Evolutionary conservation across 2,329 filamentous ascomycete genomes (phyloP).

Genomic region (Penicillium sp.): DNA sequence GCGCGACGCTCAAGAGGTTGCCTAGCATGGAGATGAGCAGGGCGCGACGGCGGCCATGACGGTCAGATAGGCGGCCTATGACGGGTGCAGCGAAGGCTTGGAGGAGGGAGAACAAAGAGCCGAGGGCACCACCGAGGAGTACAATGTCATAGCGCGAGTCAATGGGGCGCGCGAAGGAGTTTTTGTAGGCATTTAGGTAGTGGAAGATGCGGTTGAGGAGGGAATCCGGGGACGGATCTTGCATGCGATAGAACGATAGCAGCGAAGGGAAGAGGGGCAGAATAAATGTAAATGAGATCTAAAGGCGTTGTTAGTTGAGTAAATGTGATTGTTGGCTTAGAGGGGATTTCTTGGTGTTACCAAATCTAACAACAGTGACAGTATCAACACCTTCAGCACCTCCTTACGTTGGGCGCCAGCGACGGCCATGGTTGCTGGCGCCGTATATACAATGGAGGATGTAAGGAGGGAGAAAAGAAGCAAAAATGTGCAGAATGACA

Average conservation of each 20-base stretch:
- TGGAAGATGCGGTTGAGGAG: constrained; percentile 69
- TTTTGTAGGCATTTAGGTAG: constrained; percentile 89
- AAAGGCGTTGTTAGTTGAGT: constrained; percentile 4
- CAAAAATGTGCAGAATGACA: background rate
- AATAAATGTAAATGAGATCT: constrained; percentile 99
- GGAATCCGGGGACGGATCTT: constrained; percentile 56
- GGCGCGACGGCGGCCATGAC: constrained; percentile 74
- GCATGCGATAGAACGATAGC: constrained; percentile 87
- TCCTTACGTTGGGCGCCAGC: constrained; percentile 55
- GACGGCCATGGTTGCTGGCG: constrained; percentile 27
- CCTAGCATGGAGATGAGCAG: constrained; percentile 85
- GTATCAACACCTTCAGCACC: constrained; percentile 77
- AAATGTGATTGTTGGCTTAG: background rate
- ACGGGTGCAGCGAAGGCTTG: constrained; percentile 87
- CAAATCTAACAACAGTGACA: constrained; percentile 80
- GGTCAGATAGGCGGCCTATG: constrained; percentile 81
- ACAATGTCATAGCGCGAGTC: constrained; percentile 96
- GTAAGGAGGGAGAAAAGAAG: background rate
- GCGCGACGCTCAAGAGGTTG: constrained; percentile 82
- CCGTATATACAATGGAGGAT: constrained; percentile 2
- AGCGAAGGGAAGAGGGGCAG: constrained; percentile 91
- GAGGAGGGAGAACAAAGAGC: constrained; percentile 84
- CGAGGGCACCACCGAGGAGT: constrained; percentile 81
- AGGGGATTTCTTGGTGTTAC: constrained; percentile 45
- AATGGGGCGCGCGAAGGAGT: constrained; percentile 81